These are phyloP conservation scores for Sindora glabra DNA, from an alignment of 306 rosid species.

Conservation along the genomic window DNA sequence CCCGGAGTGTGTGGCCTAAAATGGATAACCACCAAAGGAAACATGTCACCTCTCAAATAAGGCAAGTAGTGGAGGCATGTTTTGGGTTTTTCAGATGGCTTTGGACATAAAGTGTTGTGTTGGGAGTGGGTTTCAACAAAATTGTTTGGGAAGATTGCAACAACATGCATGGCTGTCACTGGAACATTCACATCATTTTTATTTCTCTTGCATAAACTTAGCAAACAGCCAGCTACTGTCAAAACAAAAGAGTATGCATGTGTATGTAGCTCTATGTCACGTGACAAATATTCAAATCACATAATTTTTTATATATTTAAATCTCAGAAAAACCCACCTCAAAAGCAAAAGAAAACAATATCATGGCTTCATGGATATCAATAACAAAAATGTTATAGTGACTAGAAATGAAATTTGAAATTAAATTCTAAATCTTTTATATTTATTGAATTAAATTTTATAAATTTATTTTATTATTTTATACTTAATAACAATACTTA, in stretches of 20 bases:
- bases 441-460: no score
- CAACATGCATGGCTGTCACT: constrained; percentile 31
- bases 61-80: constrained; percentile 20
- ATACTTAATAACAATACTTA: no score
- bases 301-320: no score
- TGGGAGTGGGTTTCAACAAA: constrained; percentile 45
- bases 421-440: no score
- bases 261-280: no score
- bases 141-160: constrained; percentile 38
- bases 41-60: constrained; percentile 22
- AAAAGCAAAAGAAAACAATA: background rate
- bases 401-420: no score
- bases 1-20: constrained; percentile 3
- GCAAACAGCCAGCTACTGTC: constrained; percentile 15
- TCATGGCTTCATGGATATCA: no score
- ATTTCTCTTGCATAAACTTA: constrained; percentile 25
- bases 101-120: constrained; percentile 28
- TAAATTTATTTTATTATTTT: no score
- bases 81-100: constrained; percentile 7
- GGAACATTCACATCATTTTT: constrained; percentile 29
- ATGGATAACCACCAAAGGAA: background rate
- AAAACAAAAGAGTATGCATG: no score
- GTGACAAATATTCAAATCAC: no score
- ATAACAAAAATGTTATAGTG: no score
- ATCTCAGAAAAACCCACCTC: constrained; percentile 8